Evolutionary conservation across 352 stramenopile species (phyloP).

Genomic region (Phytopythium ostracodes): DNA sequence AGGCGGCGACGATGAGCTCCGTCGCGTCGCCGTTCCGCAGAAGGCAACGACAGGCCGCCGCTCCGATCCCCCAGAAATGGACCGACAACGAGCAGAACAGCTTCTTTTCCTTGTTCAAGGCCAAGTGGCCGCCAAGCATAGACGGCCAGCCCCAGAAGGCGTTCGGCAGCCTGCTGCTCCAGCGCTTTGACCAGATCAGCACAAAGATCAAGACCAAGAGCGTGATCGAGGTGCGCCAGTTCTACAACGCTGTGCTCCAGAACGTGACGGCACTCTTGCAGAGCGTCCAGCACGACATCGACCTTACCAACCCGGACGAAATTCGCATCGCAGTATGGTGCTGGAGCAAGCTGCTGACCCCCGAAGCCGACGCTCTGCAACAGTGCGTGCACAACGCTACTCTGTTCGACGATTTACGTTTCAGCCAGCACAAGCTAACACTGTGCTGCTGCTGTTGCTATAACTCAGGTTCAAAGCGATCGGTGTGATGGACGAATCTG

Average conservation of each 20-base stretch:
- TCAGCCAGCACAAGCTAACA: too few relatives aligned
- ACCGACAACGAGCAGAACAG: slow-evolving; percentile 53
- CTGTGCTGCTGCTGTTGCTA: slow-evolving; percentile 1
- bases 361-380: slow-evolving; percentile 23
- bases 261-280: slow-evolving; percentile 41
- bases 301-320: slow-evolving; percentile 60
- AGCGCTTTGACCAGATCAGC: slow-evolving; percentile 60
- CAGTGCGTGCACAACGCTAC: slow-evolving; percentile 16
- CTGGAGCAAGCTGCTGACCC: slow-evolving; percentile 55
- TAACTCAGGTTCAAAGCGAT: slow-evolving; percentile 30
- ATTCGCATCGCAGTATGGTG: slow-evolving; percentile 73
- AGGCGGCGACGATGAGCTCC: slow-evolving; percentile 12
- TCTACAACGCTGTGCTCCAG: slow-evolving; percentile 53
- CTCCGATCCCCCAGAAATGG: slow-evolving; percentile 27
- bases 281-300: slow-evolving; percentile 48
- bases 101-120: slow-evolving; percentile 69
- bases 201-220: slow-evolving; percentile 60
- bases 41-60: slow-evolving; percentile 12
- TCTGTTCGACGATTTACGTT: not conserved
- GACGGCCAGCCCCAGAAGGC: slow-evolving; percentile 13
- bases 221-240: slow-evolving; percentile 50
- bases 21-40: slow-evolving; percentile 4
- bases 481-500: slow-evolving; percentile 16
- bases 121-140: slow-evolving; percentile 43
- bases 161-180: slow-evolving; percentile 42